Conservation (phyloP, 345 rosid species). For the Lepidium africanum region DNA sequence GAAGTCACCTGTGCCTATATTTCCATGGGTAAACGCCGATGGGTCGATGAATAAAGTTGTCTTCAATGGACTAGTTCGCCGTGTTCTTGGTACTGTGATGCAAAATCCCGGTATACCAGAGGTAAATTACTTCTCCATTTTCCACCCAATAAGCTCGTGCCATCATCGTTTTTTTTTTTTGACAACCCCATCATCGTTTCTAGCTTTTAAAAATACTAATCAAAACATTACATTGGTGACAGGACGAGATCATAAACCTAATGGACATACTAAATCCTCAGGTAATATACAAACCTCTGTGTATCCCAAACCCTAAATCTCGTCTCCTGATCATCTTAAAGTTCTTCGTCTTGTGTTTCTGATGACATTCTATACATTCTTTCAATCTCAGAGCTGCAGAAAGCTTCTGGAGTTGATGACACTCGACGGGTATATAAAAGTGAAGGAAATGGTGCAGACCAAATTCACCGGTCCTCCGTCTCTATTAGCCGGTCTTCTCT, state of each 20-base stretch:
- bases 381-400: conserved; percentile 52
- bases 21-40: conserved; percentile 93
- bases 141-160: background rate
- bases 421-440: conserved; percentile 55
- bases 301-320: background rate
- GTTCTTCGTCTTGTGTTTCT: background rate
- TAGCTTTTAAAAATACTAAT: background rate
- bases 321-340: background rate
- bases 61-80: conserved; percentile 71
- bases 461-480: conserved; percentile 43
- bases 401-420: conserved; percentile 65
- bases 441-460: conserved; percentile 59
- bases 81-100: conserved; percentile 79
- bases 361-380: background rate
- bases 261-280: conserved; percentile 83
- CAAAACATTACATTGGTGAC: conserved; percentile 19
- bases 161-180: conserved; percentile 2
- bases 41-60: conserved; percentile 61
- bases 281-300: conserved; percentile 36
- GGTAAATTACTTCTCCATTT: conserved; percentile 40
- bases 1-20: conserved; percentile 47
- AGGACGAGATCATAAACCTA: conserved; percentile 60
- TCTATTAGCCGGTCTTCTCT: conserved; percentile 38
- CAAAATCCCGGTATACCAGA: conserved; percentile 81
- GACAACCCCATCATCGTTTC: conserved; percentile 1